Evolutionary conservation across 352 stramenopile genomes (phyloP), one percentile per base, ranked within the genome.

Genomic region (Globisporangium paroecandrum): DNA sequence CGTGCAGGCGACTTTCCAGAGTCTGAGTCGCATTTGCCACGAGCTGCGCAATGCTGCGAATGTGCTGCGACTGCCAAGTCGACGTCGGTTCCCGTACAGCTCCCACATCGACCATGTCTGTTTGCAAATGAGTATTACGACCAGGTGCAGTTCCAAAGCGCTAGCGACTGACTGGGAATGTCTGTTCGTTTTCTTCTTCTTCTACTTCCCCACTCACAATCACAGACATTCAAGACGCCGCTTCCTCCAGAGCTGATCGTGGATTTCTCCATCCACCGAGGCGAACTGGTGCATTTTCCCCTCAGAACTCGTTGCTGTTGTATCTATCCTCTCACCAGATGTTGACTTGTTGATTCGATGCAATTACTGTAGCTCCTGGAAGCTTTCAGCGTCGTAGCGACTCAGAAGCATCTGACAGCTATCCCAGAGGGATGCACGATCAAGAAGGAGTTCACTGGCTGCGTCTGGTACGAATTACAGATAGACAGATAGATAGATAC

Each of bases 231-330:
- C 68, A 89, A 93, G 65, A 79, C 88, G 5, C 57, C 75, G 43
- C 73, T 95, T 24, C 86, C 86, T 9, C 77, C 77, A 1, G 86
- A 94, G 69, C 73, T 94, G 25, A 79, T 94, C 18, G 79, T 95
- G 25, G 88, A 95, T 43, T 93, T 94, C 62, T 95, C 88, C 9
- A 83, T 95, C 46, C 82, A 94, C 58, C 83, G 85, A 20, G 88
- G 84, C 36, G 84, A 93, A 69, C 58, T 95, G 76, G 86, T 95
- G 59, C 24, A 70, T 29, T 46, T 68, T 56, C n/a, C 18, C 15
- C 38, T 15, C 4, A 46, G 12, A 20, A 6, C 38, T 46, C 3
- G 0, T 46, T 46, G 15, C 38, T 20, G 4, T 4, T 46, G 38
- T 46, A 20, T 46, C 38, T 46, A 20, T 46, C 12, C 38, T 46